A percentile compares a stretch with the other conserved stretches of the same genome.
Conservation (phyloP, 768 basidiomycete genomes). For the Terana coerulea region DNA sequence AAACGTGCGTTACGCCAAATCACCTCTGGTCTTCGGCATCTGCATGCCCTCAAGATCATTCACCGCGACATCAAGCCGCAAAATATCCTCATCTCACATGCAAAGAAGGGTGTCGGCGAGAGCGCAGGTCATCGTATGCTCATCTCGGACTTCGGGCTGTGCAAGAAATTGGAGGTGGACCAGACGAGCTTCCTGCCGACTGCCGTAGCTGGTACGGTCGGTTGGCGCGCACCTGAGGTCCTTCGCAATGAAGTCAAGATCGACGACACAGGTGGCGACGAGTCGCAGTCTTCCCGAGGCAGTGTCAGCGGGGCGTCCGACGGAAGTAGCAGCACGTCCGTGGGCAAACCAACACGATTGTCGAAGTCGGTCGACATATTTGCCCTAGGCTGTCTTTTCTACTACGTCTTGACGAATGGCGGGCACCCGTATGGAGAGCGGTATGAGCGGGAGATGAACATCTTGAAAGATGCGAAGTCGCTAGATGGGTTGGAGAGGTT, state of each 20-base stretch:
- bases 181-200: constrained; percentile 97
- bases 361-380: constrained; percentile 98
- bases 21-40: constrained; percentile 80
- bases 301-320: constrained; percentile 53
- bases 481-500: constrained; percentile 71
- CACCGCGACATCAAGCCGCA: constrained; percentile 99
- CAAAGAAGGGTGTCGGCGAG: constrained; percentile 49
- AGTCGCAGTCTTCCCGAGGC: constrained; percentile 63
- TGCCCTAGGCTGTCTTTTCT: constrained; percentile 92
- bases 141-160: constrained; percentile 96
- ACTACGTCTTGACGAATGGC: constrained; percentile 86
- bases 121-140: constrained; percentile 68
- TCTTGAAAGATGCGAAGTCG: constrained; percentile 74
- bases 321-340: constrained; percentile 29
- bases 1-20: constrained; percentile 88
- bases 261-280: constrained; percentile 66
- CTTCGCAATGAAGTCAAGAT: constrained; percentile 90
- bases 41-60: constrained; percentile 93
- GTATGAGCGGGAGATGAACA: constrained; percentile 93
- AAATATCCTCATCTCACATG: constrained; percentile 85
- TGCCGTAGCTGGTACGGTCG: constrained; percentile 87
- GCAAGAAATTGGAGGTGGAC: constrained; percentile 91
- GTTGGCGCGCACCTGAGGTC: constrained; percentile 98
- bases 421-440: constrained; percentile 92
- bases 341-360: constrained; percentile 57